Conservation (phyloP, 2,329 filamentous ascomycete species). For the Colletotrichum truncatum region DNA sequence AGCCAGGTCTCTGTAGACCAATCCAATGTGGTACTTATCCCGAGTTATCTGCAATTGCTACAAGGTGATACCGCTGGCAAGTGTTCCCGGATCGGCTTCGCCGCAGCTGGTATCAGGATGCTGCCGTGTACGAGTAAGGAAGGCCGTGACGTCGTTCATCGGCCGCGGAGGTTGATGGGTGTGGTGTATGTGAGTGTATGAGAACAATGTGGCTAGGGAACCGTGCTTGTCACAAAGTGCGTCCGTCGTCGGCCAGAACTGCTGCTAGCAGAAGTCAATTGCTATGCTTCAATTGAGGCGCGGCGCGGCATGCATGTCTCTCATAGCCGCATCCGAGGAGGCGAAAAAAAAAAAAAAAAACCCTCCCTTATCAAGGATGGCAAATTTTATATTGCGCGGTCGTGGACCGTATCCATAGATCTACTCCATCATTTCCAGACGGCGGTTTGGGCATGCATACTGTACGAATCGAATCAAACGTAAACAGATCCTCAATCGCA, state of each 20-base stretch:
- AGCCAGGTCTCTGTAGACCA: background rate
- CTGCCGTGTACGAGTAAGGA: slow-evolving; percentile 24
- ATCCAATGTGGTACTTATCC: background rate
- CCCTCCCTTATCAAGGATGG: slow-evolving; percentile 20
- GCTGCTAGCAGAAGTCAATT: slow-evolving; percentile 3
- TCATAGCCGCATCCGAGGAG: background rate
- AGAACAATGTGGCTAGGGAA: background rate
- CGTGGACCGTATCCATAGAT: slow-evolving; percentile 23
- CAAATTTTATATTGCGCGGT: slow-evolving; percentile 18
- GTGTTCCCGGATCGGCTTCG: slow-evolving; percentile 2
- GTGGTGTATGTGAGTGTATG: background rate
- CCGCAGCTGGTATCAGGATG: slow-evolving; percentile 15
- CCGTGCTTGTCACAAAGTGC: slow-evolving; percentile 13
- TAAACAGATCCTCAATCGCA: background rate
- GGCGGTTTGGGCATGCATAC: background rate
- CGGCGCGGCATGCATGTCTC: background rate
- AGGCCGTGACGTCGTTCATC: slow-evolving; percentile 8
- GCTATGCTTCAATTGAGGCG: background rate
- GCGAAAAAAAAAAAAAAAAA: background rate
- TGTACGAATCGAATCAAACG: background rate
- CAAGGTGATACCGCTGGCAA: slow-evolving; percentile 3
- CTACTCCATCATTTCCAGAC: slow-evolving; percentile 24
- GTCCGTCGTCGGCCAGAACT: background rate
- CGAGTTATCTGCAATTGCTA: background rate
- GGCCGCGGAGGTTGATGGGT: too few relatives aligned